Evolutionary conservation across 139 green algal genomes (phyloP).

Genomic region (Chlorella vulgaris): DNA sequence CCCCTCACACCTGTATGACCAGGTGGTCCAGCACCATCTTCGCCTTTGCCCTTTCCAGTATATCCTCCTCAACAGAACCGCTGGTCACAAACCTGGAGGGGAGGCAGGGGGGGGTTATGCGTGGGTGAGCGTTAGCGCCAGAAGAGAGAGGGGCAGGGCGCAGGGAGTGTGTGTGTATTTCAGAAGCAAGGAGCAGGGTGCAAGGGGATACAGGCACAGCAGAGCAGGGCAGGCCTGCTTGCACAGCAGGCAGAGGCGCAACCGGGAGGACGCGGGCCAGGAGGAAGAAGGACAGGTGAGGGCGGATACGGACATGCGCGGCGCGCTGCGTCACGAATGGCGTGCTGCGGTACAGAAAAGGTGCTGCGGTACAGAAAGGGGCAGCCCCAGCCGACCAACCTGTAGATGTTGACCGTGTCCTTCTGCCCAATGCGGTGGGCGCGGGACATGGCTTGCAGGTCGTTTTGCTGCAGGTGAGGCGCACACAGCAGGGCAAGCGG

Average conservation of each 20-base stretch:
- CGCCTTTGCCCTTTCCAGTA: conserved; percentile 89
- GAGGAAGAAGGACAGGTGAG: no score
- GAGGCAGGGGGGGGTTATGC: background rate
- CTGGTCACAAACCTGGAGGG: conserved; percentile 81
- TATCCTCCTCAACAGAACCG: conserved; percentile 91
- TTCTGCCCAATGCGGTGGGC: conserved; percentile 97
- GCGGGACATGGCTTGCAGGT: conserved; percentile 92
- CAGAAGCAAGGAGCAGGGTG: no score
- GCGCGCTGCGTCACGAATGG: no score
- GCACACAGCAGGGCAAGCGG: background rate
- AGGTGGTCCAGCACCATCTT: conserved; percentile 99
- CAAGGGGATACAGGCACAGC: no score
- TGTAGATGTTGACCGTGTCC: conserved; percentile 78
- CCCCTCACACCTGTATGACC: conserved; percentile 89
- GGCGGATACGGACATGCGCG: no score
- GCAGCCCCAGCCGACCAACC: conserved; percentile 43
- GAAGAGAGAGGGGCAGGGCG: no score
- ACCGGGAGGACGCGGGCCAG: no score
- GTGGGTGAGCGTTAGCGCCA: background rate
- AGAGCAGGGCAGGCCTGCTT: no score
- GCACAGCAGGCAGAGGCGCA: no score
- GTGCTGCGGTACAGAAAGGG: background rate
- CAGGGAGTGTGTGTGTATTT: no score
- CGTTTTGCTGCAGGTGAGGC: conserved; percentile 69
- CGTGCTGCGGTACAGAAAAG: background rate